These are phyloP conservation scores for Mycena capillaripes DNA, from an alignment of 768 basidiomycete genomes.

Conservation along the genomic window DNA sequence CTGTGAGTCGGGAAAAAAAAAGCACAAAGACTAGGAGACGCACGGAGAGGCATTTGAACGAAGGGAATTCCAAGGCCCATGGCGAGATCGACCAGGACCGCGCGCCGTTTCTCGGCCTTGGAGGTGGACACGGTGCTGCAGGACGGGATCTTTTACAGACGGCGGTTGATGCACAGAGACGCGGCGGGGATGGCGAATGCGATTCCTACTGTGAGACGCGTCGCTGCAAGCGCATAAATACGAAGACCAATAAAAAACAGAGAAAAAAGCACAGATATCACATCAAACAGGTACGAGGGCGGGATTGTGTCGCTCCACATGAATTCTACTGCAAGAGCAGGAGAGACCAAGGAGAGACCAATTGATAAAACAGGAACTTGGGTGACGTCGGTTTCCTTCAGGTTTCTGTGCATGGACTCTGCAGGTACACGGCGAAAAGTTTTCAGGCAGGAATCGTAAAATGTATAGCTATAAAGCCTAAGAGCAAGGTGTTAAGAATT, in stretches of 20 bases:
- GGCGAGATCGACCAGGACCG: conserved; percentile 41
- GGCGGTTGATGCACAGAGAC: conserved; percentile 61
- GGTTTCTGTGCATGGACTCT: too few species aligned
- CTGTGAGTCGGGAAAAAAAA: too few species aligned
- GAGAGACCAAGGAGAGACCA: too few species aligned
- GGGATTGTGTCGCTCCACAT: too few species aligned
- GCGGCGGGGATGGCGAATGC: conserved; percentile 47
- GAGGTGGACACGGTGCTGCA: conserved; percentile 46
- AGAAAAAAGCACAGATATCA: neutral
- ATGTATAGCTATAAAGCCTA: too few species aligned
- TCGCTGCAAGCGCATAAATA: conserved; percentile 42
- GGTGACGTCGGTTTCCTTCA: too few species aligned
- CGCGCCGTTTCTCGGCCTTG: conserved; percentile 41
- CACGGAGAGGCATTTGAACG: conserved; percentile 23
- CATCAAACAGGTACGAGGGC: conserved; percentile 41
- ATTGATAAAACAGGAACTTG: too few species aligned
- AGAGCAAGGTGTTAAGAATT: too few species aligned
- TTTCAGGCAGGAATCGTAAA: too few species aligned
- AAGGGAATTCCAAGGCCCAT: conserved; percentile 48
- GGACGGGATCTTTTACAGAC: conserved; percentile 60
- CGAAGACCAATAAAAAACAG: neutral
- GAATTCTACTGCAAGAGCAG: too few species aligned
- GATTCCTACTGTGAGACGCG: conserved; percentile 51
- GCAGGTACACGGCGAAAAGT: too few species aligned
- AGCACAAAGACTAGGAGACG: neutral